Percentiles rank a stretch among this genome's conserved stretches.
phyloP scores from a whole-genome alignment of 371 early-diverging fungal genomes.

The Mortierella sp. region DNA sequence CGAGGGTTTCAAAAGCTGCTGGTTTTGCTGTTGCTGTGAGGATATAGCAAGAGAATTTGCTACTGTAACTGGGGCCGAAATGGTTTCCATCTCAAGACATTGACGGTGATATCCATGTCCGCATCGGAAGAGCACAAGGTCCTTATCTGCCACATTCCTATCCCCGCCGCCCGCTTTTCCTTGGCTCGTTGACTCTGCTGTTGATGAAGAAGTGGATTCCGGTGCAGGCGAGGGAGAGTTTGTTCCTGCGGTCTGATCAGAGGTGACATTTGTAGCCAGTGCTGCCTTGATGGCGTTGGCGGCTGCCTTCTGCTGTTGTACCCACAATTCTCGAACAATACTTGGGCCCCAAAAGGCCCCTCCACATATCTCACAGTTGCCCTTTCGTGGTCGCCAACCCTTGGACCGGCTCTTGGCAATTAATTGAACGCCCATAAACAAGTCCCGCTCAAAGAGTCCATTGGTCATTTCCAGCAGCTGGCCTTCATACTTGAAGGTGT shows the following conservation, averaged over 20 bases:
- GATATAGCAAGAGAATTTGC: not conserved
- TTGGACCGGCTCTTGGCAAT: slow-evolving; percentile 67
- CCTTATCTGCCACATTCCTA: slow-evolving; percentile 37
- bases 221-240: slow-evolving; percentile 19
- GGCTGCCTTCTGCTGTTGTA: slow-evolving; percentile 55
- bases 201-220: not conserved
- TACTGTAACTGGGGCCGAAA: not conserved
- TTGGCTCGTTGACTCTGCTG: not conserved
- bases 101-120: slow-evolving; percentile 73
- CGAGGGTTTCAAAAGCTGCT: not conserved
- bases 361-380: slow-evolving; percentile 71
- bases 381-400: slow-evolving; percentile 75
- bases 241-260: slow-evolving; percentile 8
- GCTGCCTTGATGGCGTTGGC: slow-evolving; percentile 56
- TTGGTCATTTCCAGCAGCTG: slow-evolving; percentile 81
- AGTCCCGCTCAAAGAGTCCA: slow-evolving; percentile 75
- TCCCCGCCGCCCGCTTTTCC: not conserved
- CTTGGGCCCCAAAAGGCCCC: slow-evolving; percentile 63
- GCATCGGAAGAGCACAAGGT: slow-evolving; percentile 68
- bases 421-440: slow-evolving; percentile 69
- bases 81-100: slow-evolving; percentile 62
- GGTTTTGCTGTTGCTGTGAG: slow-evolving; percentile 3
- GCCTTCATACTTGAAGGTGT: slow-evolving; percentile 82
- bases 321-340: slow-evolving; percentile 55
- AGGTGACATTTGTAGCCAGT: slow-evolving; percentile 36